Evolutionary conservation across 2,329 filamentous ascomycete species (phyloP).

Genomic region (Tolypocladium tropicale): DNA sequence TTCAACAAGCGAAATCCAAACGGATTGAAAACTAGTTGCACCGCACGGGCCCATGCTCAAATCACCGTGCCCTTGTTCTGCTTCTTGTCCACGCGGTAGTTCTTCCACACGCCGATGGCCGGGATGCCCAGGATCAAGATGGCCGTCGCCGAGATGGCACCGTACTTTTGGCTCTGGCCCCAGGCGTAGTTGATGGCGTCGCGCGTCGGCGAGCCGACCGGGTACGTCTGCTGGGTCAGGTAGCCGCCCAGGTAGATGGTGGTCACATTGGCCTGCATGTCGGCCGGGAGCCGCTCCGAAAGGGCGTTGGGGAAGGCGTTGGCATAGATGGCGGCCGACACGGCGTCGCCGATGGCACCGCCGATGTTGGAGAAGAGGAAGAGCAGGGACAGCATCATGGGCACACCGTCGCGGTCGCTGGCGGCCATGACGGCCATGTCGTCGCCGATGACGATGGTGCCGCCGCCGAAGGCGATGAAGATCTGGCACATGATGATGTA

Average conservation of each 20-base stretch:
- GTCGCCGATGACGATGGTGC: slow-evolving; percentile 44
- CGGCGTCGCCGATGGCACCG: slow-evolving; percentile 44
- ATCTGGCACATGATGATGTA: slow-evolving; percentile 51
- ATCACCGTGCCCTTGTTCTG: slow-evolving; percentile 30
- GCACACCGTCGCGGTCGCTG: slow-evolving; percentile 43
- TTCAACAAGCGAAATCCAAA: no score
- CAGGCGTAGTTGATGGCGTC: slow-evolving; percentile 52
- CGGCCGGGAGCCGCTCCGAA: slow-evolving; percentile 34
- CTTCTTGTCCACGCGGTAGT: slow-evolving; percentile 33
- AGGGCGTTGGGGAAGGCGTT: slow-evolving; percentile 42
- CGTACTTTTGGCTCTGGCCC: slow-evolving; percentile 33
- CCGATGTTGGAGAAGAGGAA: slow-evolving; percentile 47
- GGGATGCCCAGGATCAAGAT: slow-evolving; percentile 30
- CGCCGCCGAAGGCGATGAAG: slow-evolving; percentile 47
- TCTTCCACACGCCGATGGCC: slow-evolving; percentile 31
- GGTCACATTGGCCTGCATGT: slow-evolving; percentile 20
- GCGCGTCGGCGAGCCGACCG: slow-evolving; percentile 36
- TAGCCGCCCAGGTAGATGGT: slow-evolving; percentile 41
- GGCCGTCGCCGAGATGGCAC: slow-evolving; percentile 32
- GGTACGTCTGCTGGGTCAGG: slow-evolving; percentile 40
- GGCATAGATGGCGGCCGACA: slow-evolving; percentile 53
- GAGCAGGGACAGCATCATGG: slow-evolving; percentile 44
- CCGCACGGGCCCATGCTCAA: no score
- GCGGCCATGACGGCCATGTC: slow-evolving; percentile 50
- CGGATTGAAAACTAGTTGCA: not conserved